Evolutionary conservation across 108 stramenopile genomes (phyloP).

Genomic region (Chaetoceros tenuissimus): DNA sequence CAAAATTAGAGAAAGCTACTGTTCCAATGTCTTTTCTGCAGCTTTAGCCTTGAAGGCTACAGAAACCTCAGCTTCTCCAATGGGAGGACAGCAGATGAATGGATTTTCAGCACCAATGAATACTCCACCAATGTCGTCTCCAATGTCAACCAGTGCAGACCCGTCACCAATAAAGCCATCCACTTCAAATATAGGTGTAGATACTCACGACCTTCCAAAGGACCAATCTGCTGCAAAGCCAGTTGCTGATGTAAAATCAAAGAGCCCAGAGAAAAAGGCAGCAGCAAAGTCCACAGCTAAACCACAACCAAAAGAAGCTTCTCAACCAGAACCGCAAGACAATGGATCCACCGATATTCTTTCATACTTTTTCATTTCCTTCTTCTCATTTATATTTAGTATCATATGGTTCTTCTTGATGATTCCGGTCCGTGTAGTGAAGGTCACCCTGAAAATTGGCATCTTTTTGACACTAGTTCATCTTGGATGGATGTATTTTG

Average conservation of each 20-base stretch:
- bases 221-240: too few relatives aligned
- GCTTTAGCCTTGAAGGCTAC: conserved; percentile 40
- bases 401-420: background rate
- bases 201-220: too few relatives aligned
- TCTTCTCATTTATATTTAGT: background rate
- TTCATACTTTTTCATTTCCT: background rate
- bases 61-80: conserved; percentile 1
- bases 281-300: background rate
- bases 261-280: background rate
- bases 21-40: conserved; percentile 41
- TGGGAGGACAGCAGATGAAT: conserved; percentile 5
- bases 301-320: background rate
- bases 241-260: background rate
- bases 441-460: background rate
- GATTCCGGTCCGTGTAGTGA: background rate
- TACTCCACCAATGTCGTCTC: too few relatives aligned
- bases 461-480: background rate
- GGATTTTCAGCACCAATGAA: background rate
- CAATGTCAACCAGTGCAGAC: conserved; percentile 1
- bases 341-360: background rate
- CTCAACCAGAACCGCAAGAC: background rate
- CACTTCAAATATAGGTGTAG: too few relatives aligned
- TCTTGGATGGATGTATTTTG: background rate
- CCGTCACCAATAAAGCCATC: background rate
- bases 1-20: conserved; percentile 55